These are phyloP conservation scores for Salix dunnii DNA, from an alignment of 345 rosid genomes.

Conservation along the genomic window DNA sequence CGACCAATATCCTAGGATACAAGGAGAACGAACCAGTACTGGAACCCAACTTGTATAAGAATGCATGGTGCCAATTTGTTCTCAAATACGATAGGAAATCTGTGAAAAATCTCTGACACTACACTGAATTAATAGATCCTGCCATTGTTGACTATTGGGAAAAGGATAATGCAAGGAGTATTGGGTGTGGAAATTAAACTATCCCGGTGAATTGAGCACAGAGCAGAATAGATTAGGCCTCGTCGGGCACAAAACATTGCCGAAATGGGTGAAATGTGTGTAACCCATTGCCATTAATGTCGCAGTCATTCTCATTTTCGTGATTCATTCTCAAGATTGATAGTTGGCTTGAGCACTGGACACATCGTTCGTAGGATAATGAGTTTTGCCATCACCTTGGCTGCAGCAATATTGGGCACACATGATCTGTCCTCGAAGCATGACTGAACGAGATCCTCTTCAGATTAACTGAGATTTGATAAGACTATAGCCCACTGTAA, in stretches of 20 bases:
- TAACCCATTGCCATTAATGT: neutral
- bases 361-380: neutral
- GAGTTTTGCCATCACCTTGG: neutral
- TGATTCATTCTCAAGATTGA: neutral
- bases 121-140: neutral
- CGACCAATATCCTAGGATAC: too few species aligned
- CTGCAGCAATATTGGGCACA: neutral
- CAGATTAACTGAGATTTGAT: neutral
- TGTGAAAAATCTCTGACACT: neutral
- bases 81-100: too few species aligned
- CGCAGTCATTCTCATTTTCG: neutral
- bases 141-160: neutral
- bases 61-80: too few species aligned
- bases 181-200: neutral
- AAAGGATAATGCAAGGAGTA: neutral
- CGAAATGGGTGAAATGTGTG: neutral
- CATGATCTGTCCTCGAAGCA: neutral
- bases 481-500: neutral
- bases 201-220: neutral
- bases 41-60: too few species aligned
- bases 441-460: neutral
- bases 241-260: neutral
- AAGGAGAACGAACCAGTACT: too few species aligned
- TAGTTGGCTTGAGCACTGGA: neutral
- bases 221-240: neutral